Percentiles rank a stretch among this genome's conserved stretches.
Conservation (phyloP, 2,329 filamentous ascomycete species). For the Cladosporium sp. region DNA sequence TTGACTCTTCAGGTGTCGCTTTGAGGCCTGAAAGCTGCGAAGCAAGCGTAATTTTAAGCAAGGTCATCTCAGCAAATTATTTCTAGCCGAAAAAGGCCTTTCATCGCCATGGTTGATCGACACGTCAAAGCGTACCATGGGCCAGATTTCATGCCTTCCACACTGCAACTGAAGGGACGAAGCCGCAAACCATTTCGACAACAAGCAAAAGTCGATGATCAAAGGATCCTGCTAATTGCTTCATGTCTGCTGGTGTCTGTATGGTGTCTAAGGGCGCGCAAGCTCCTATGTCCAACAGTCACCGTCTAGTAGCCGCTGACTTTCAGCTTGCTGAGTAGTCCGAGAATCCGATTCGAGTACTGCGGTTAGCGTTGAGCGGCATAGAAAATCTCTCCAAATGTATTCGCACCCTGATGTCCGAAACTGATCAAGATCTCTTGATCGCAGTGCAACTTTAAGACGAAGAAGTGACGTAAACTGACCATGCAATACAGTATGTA, state of each 20-base stretch:
- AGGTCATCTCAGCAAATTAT: background rate
- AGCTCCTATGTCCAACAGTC: background rate
- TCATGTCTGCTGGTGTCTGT: background rate
- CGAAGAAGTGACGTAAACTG: background rate
- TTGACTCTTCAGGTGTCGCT: background rate
- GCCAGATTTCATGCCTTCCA: background rate
- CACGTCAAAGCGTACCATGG: background rate
- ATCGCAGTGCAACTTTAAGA: background rate
- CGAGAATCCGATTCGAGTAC: background rate
- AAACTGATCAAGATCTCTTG: background rate
- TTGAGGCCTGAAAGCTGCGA: background rate
- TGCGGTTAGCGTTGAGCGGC: background rate
- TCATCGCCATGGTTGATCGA: background rate
- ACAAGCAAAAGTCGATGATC: background rate
- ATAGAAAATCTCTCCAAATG: background rate
- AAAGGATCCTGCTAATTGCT: background rate
- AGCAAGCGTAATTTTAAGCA: background rate
- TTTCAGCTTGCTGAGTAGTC: background rate
- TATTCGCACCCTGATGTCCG: background rate
- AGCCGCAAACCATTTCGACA: background rate
- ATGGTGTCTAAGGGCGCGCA: background rate
- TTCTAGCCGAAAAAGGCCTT: background rate
- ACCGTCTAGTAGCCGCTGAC: background rate
- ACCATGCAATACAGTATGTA: constrained; percentile 20
- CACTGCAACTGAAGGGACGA: background rate